Evolutionary conservation across 139 green algal genomes (phyloP), one percentile per base, ranked within the genome.

Genomic region (Zygnema circumcarinatum): DNA sequence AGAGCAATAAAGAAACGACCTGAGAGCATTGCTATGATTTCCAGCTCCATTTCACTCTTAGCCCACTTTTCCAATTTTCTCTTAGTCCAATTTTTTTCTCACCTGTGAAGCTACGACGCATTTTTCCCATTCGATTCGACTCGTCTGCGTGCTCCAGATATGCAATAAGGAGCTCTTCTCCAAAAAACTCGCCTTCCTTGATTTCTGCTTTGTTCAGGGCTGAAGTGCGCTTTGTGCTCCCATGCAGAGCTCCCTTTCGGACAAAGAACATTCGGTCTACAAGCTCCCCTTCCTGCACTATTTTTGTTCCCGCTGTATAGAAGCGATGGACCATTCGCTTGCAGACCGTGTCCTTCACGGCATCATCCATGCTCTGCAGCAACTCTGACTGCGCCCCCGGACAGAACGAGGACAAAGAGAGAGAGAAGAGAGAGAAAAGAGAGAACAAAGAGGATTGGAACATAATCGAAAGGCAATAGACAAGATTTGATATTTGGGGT

Each of bases 221-320:
- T 38, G 1, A 38, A 0, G 38, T 88, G 38, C n/a, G 76, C 47
- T 62, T 90, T 25, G 76, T 89, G 85, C 33, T 79, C 33, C 85
- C 86, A 38, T 62, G 2, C 21, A 90, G 79, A 22, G 54, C 42
- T 32, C 85, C 85, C 36, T 69, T 79, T 52, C 76, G 29, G 33
- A 90, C 79, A 73, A 90, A 90, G 78, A 90, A 73, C 85, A 90
- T 90, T 31, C 56, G 38, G n/a, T 33, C 36, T 7, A 90, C 85
- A 73, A 79, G 85, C 21, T 41, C 41, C 33, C 85, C 85, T 53
- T 90, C 85, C 32, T 73, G 85, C 22, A 88, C 25, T 16, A 90
- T 67, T 0, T 56, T 0, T 25, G 79, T 88, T 33, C 62, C 80
- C 25, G 85, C 38, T 52, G 84, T 88, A 69, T 73, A 88, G 0